phyloP scores from a whole-genome alignment of 768 basidiomycete genomes.

The Tricholoma bakamatsutake region DNA sequence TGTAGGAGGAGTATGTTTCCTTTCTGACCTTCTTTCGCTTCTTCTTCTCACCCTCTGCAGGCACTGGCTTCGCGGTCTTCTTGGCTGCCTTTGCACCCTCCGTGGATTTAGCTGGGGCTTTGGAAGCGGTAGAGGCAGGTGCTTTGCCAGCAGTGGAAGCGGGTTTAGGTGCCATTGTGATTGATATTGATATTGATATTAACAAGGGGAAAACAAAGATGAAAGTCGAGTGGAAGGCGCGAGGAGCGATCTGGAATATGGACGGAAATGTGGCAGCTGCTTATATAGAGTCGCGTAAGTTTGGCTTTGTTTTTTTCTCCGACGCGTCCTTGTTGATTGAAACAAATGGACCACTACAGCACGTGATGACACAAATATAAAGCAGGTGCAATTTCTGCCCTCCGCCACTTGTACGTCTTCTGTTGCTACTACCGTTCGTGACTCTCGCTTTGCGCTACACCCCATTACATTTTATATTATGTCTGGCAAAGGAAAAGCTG shows the following conservation, averaged over 20 bases:
- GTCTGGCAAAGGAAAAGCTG: conserved; percentile 51
- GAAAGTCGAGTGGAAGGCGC: conserved; percentile 26
- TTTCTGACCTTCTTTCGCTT: conserved; percentile 83
- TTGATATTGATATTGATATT: neutral
- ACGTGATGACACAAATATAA: conserved; percentile 29
- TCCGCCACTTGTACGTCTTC: conserved; percentile 6
- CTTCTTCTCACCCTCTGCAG: conserved; percentile 77
- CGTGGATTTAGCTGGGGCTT: conserved; percentile 65
- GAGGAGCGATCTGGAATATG: conserved; percentile 20
- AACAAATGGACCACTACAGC: conserved; percentile 9
- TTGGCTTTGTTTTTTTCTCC: conserved; percentile 39
- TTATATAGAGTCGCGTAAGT: conserved; percentile 42
- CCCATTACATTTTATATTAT: conserved; percentile 23
- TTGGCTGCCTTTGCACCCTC: conserved; percentile 69
- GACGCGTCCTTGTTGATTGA: conserved; percentile 33
- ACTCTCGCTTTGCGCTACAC: conserved; percentile 6
- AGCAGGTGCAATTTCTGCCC: conserved; percentile 15
- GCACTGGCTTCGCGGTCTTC: conserved; percentile 61
- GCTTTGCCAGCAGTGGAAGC: conserved; percentile 79
- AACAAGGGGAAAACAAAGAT: conserved; percentile 7
- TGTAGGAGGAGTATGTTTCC: conserved; percentile 93
- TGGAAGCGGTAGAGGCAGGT: conserved; percentile 62
- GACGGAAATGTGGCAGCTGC: conserved; percentile 10
- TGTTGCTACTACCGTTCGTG: conserved; percentile 9
- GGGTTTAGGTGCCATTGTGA: conserved; percentile 73